Evolutionary conservation across 345 rosid species (phyloP).

Genomic region (Euphorbia tirucalli): DNA sequence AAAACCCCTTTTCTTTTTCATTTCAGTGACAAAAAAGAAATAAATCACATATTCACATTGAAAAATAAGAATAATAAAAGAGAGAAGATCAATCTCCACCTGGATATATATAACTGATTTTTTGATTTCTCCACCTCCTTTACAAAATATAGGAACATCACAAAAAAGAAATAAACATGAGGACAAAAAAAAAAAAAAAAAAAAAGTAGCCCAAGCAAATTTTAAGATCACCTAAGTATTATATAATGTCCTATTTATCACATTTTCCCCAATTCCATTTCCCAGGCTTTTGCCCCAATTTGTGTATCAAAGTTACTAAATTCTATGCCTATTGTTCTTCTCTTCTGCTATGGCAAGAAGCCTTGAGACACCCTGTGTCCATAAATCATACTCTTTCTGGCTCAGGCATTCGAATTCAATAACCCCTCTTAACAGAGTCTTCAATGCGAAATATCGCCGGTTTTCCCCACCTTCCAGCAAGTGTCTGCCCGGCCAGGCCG

Average conservation of each 20-base stretch:
- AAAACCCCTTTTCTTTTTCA: neutral
- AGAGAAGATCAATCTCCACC: neutral
- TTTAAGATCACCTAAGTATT: neutral
- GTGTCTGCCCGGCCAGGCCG: slow-evolving; percentile 90
- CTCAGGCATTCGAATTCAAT: slow-evolving; percentile 78
- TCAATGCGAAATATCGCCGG: slow-evolving; percentile 69
- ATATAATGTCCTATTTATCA: neutral
- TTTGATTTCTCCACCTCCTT: neutral
- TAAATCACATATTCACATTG: neutral
- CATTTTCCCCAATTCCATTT: slow-evolving; percentile 3
- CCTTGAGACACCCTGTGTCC: slow-evolving; percentile 92
- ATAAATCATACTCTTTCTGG: slow-evolving; percentile 80
- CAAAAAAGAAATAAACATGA: neutral
- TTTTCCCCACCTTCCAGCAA: slow-evolving; percentile 79
- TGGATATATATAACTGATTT: neutral
- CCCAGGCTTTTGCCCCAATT: neutral
- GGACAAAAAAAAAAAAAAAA: neutral
- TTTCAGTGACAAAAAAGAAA: neutral
- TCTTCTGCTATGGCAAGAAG: slow-evolving; percentile 69
- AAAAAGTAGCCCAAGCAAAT: slow-evolving; percentile 4
- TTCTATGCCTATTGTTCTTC: slow-evolving; percentile 47
- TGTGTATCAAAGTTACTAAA: slow-evolving; percentile 27
- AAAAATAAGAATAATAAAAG: neutral
- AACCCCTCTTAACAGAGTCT: slow-evolving; percentile 55
- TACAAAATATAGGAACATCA: slow-evolving; percentile 8